Base-by-base conservation (phyloP, 306 rosid genomes). In the Trifolium fragiferum region DNA sequence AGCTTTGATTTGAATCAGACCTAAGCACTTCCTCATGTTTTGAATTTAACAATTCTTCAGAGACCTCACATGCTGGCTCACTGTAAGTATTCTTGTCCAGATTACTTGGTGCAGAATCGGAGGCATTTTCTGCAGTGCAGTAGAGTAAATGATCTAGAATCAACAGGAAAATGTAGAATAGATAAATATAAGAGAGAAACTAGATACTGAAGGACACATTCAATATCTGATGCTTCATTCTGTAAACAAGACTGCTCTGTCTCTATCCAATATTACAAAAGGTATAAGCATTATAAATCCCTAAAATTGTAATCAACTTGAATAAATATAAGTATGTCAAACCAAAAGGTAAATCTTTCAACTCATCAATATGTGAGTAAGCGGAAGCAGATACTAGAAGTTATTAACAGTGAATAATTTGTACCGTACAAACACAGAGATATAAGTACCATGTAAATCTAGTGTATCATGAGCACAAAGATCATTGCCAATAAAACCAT, bases 381-480 rank as follows among this genome's bases (percentile, higher is more conserved):
- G 23, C 68, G 18, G 35, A 23, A 15, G 54, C 50, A 76, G 47
- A 74, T 70, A 49, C 40, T 13, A 57, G 81, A 40, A 30, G 72
- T 66, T 69, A 35, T 50, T 54, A 63, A 47, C 10, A 71, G 25
- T 60, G 12, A 74, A 41, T 14, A 77, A 72, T 62, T 61, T 46
- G 72, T 64, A 68, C 23, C 61, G 49, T 38, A 35, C 21, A 46
- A 76, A 61, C 71, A 38, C 74, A 10, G 11, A 55, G 62, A 67
- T 78, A 51, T 8, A 66, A 55, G 68, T 75, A 90, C 93, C 97
- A 79, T 82, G 87, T 78, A 67, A 60, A 81, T 81, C 87, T 58
- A 82, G 70, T 40, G 87, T 49, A 83, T 89, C 87, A 4, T 93
- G 90, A 51, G 87, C 90, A 82, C 71, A 81, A 76, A 74, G 85